Base-by-base conservation (phyloP, 2,329 filamentous ascomycete species). In the Orbilia javanica region DNA sequence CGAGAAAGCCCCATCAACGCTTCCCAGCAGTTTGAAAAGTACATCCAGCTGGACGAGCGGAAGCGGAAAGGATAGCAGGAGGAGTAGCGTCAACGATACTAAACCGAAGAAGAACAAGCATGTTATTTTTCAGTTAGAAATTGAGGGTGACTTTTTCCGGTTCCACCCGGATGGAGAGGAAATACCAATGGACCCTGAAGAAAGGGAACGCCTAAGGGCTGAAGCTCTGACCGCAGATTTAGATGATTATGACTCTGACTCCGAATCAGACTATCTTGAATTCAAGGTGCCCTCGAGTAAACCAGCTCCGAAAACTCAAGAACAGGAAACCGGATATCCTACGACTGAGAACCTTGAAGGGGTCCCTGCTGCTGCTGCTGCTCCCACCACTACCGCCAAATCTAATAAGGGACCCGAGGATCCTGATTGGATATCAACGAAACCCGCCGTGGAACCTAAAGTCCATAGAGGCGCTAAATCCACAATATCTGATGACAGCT, bases 41-140 rank as follows among this genome's bases (percentile, higher is more conserved):
- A 79, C 75, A 20, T 79, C 75, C 25, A 79, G 75, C 48, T 79
- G 75, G 75, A 55, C 69, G 34, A 79, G 75, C 34, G 68, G 70
- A 34, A 74, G 75, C 53, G 62, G 63, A 22, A 79, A 74, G 34
- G 70, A 79, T 29, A 79, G 75, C 63, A 66, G 75, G 46, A 79
- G 75, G 42, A 79, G 70, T 48, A 79, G 75, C 46, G 68, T 74
- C 11, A 71, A 69, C 39, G 69, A 79, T 20, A 71, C 55, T 22
- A 69, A 69, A 34, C 48, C 69, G 11, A 73, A 79, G 67, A 78
- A 79, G 65, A 79, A 79, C 42, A 79, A 79, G 52, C 68, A 60
- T n/a, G 75, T 79, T 66, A 57, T 79, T 11, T 79, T 79, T 60
- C 75, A 79, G 64, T 53, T 79, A 20, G 75, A 74, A 39, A 42